A percentile compares a stretch with the other conserved stretches of the same genome.
Conservation (phyloP, 768 basidiomycete genomes). For the Kwoniella botswanensis region DNA sequence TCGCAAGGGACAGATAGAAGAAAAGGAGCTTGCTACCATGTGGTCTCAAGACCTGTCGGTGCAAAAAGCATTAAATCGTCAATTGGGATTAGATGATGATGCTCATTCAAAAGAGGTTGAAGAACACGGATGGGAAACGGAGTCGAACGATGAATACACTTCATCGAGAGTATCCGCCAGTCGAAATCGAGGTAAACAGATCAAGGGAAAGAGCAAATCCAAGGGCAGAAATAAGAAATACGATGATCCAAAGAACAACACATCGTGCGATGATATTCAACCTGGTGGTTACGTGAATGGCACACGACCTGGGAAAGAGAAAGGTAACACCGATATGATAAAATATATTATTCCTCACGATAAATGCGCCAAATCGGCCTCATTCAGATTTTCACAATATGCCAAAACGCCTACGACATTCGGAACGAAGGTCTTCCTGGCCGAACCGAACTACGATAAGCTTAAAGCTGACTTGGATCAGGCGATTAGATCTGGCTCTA, state of each 20-base stretch:
- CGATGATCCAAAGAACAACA: no score
- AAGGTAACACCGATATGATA: no score
- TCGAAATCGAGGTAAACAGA: not conserved
- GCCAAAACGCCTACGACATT: not conserved
- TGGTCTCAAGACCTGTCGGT: slow-evolving; percentile 2
- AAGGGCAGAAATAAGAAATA: no score
- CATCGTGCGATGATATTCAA: not conserved
- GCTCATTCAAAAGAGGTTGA: not conserved
- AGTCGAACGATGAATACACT: not conserved
- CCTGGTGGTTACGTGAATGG: not conserved
- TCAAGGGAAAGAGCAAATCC: not conserved
- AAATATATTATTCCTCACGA: not conserved
- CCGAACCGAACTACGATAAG: not conserved
- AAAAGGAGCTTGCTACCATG: not conserved
- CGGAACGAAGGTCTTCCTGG: not conserved
- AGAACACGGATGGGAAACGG: slow-evolving; percentile 1
- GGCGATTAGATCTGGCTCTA: no score
- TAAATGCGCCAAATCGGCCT: not conserved
- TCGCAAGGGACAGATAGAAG: no score
- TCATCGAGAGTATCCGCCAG: not conserved
- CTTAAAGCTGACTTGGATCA: not conserved
- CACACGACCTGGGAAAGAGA: not conserved
- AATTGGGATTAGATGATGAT: not conserved
- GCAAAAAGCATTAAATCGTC: not conserved
- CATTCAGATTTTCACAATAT: not conserved